Conservation (phyloP, 2,329 filamentous ascomycete genomes). For the Calonectria naviculata region DNA sequence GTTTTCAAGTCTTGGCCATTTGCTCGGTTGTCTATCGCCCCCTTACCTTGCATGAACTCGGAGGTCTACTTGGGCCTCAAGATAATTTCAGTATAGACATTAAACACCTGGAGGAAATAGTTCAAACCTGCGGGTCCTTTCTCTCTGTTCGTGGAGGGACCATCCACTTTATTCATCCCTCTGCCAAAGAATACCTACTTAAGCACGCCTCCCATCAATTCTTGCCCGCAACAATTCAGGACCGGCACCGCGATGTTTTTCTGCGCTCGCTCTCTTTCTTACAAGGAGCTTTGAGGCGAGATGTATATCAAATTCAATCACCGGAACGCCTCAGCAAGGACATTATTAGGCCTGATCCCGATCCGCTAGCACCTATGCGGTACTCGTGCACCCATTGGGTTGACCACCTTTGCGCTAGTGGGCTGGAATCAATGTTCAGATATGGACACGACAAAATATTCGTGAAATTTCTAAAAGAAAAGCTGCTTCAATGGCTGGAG, state of each 20-base stretch:
- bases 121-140: constrained; percentile 52
- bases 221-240: constrained; percentile 40
- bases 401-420: constrained; percentile 21
- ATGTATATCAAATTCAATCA: constrained; percentile 47
- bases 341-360: constrained; percentile 15
- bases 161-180: constrained; percentile 54
- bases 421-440: background rate
- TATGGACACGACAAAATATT: background rate
- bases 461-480: background rate
- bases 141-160: constrained; percentile 44
- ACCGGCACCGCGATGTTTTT: constrained; percentile 48
- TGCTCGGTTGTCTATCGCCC: constrained; percentile 48
- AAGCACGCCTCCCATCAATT: constrained; percentile 37
- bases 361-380: constrained; percentile 20
- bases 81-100: constrained; percentile 20
- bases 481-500: background rate
- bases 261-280: constrained; percentile 47
- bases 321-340: constrained; percentile 25
- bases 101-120: constrained; percentile 36
- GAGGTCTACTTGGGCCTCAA: constrained; percentile 29
- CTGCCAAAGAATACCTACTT: constrained; percentile 55
- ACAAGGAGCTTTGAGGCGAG: constrained; percentile 40
- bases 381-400: constrained; percentile 38
- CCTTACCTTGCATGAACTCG: constrained; percentile 49
- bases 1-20: constrained; percentile 47